Base-by-base conservation (phyloP, 768 basidiomycete species). In the Mycena capillaripes region DNA sequence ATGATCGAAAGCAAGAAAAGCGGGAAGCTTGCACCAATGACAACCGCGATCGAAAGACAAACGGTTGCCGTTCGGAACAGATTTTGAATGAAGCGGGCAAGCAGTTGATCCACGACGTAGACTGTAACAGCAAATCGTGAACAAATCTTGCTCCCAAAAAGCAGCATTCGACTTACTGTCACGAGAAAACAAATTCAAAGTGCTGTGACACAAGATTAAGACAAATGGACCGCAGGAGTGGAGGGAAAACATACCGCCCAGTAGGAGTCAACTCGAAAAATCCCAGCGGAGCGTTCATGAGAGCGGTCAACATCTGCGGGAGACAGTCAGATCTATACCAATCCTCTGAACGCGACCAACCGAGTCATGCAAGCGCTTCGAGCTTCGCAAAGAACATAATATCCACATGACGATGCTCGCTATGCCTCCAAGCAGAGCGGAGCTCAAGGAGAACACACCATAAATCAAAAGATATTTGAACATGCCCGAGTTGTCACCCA, bases 251-350 rank as follows among this genome's bases (percentile, higher is more conserved):
- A 59, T 75, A 93, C 93, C 93, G 89, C 74, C 96, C 96, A 19
- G 89, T 92, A 2, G 96, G 97, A 0, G 96, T 98, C 64, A 87
- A 82, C 80, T 98, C 97, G 79, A 98, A 99, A 85, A 95, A 98
- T 75, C 89, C 91, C 75, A 97, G 81, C 0, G 96, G 96, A 0
- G 95, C 93, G 29, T 88, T 89, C 86, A 99, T 90, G 38, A 99
- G 87, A 3, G 95, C 89, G 56, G 89, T 77, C 76, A 96, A 82
- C 93, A 95, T 95, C 93, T 95, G 71, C 21, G 17, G 21, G 60
- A 11, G 30, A 55, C 21, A 67, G 32, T 36, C 25, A 69, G 56
- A 40, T 71, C 63, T 8, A 38, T 27, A 17, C 30, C 5, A 55
- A 48, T 10, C 52, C 23, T 50, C n/a, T 4, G 63, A 1, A 29